Conservation (phyloP, 768 basidiomycete genomes). For the Termitomyces sp. region DNA sequence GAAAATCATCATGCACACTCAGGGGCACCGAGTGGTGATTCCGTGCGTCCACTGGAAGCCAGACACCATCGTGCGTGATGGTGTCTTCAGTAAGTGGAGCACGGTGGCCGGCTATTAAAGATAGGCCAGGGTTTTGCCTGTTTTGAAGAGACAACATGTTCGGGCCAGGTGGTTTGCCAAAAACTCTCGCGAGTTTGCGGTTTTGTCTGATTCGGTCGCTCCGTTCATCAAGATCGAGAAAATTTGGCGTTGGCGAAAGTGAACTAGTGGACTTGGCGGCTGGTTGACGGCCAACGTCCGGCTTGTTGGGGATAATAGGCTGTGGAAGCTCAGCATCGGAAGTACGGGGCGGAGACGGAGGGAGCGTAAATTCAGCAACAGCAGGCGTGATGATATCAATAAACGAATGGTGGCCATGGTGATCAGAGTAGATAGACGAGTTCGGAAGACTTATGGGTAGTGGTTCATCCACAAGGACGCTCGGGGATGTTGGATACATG, state of each 20-base stretch:
- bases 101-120: constrained; percentile 16
- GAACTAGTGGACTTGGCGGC: constrained; percentile 9
- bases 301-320: constrained; percentile 28
- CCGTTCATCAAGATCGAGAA: constrained; percentile 58
- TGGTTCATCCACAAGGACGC: constrained; percentile 21
- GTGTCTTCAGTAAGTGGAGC: constrained; percentile 14
- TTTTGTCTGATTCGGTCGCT: constrained; percentile 68
- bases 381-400: constrained; percentile 28
- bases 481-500: constrained; percentile 31
- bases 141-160: constrained; percentile 26
- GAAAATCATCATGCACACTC: constrained; percentile 40
- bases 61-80: constrained; percentile 18
- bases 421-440: constrained; percentile 5
- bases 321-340: background rate
- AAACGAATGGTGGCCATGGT: constrained; percentile 24
- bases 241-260: constrained; percentile 59
- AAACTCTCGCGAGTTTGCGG: constrained; percentile 77
- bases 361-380: constrained; percentile 14
- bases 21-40: constrained; percentile 57
- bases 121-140: constrained; percentile 10
- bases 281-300: constrained; percentile 33
- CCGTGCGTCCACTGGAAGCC: constrained; percentile 32
- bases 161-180: constrained; percentile 60
- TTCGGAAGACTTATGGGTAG: constrained; percentile 20
- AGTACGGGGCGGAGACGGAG: constrained; percentile 16